These are phyloP conservation scores for Botryotinia globosa DNA, from an alignment of 2,329 filamentous ascomycete species.

Conservation along the genomic window DNA sequence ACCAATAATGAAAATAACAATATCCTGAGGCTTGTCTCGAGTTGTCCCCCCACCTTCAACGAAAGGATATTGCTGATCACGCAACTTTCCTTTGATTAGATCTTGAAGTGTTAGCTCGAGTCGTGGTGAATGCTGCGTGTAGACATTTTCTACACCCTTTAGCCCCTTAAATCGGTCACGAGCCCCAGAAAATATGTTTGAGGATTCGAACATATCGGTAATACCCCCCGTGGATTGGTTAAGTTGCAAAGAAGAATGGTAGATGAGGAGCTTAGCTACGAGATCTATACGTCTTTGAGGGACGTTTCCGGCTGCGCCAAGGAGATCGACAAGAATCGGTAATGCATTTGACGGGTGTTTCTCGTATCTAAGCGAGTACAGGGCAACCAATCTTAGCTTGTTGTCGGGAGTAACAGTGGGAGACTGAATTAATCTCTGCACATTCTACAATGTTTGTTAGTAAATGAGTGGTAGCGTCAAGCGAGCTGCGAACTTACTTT, in stretches of 20 bases:
- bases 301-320: constrained; percentile 80
- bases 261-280: constrained; percentile 77
- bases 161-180: constrained; percentile 87
- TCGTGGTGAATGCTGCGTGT: constrained; percentile 92
- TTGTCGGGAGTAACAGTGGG: constrained; percentile 73
- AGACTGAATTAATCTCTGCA: constrained; percentile 83
- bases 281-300: constrained; percentile 72
- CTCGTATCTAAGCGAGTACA: constrained; percentile 93
- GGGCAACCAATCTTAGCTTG: constrained; percentile 84
- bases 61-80: constrained; percentile 87
- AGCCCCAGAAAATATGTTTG: constrained; percentile 86
- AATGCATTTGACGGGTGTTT: constrained; percentile 82
- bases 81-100: constrained; percentile 85
- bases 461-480: not conserved
- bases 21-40: constrained; percentile 92
- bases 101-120: constrained; percentile 87
- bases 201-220: constrained; percentile 86
- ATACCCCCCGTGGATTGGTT: constrained; percentile 74
- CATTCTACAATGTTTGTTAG: constrained; percentile 51
- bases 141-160: constrained; percentile 97
- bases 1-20: constrained; percentile 91
- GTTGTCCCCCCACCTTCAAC: constrained; percentile 84
- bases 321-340: constrained; percentile 80
- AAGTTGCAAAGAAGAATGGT: constrained; percentile 82
- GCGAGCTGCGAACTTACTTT: constrained; percentile 55